Percentiles rank a stretch among this genome's conserved stretches.
Conservation (phyloP, 2,329 filamentous ascomycete genomes). For the Trichoderma aggressivum region DNA sequence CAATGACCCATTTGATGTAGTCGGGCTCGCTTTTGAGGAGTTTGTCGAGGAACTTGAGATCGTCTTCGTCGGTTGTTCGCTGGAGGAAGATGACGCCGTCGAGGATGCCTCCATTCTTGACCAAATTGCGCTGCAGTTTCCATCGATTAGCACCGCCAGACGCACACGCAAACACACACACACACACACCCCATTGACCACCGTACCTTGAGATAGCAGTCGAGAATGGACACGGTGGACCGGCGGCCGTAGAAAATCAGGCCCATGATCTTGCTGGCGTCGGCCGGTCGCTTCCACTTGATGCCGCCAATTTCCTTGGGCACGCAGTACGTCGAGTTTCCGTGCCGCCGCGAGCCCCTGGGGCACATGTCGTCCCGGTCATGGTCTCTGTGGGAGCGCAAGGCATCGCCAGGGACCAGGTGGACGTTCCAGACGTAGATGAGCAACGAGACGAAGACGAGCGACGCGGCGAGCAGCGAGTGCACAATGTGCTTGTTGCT, state of each 20-base stretch:
- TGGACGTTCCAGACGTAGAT: conserved; percentile 18
- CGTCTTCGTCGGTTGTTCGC: conserved; percentile 38
- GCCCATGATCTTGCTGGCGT: conserved; percentile 38
- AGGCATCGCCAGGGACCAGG: conserved; percentile 6
- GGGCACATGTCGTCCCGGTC: conserved; percentile 8
- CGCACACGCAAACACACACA: no score
- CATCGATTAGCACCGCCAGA: not conserved
- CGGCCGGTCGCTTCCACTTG: conserved; percentile 11
- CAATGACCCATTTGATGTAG: conserved; percentile 38
- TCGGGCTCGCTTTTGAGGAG: conserved; percentile 35
- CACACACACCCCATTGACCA: not conserved
- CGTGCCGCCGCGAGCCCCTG: not conserved
- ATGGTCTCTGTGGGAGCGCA: not conserved
- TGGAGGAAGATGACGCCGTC: conserved; percentile 45
- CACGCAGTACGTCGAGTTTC: conserved; percentile 8
- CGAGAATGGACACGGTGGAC: conserved; percentile 42
- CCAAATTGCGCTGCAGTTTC: conserved; percentile 38
- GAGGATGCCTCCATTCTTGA: conserved; percentile 42
- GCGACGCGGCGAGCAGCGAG: conserved; percentile 8
- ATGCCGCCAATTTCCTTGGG: conserved; percentile 7
- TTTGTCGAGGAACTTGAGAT: conserved; percentile 39
- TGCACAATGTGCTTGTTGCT: conserved; percentile 16
- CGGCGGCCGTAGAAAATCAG: conserved; percentile 47
- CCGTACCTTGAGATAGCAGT: conserved; percentile 43
- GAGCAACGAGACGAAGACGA: conserved; percentile 12